Evolutionary conservation across 2,329 filamentous ascomycete genomes (phyloP), one percentile per base, ranked within the genome.

Genomic region (Pseudogymnoascus sp.): DNA sequence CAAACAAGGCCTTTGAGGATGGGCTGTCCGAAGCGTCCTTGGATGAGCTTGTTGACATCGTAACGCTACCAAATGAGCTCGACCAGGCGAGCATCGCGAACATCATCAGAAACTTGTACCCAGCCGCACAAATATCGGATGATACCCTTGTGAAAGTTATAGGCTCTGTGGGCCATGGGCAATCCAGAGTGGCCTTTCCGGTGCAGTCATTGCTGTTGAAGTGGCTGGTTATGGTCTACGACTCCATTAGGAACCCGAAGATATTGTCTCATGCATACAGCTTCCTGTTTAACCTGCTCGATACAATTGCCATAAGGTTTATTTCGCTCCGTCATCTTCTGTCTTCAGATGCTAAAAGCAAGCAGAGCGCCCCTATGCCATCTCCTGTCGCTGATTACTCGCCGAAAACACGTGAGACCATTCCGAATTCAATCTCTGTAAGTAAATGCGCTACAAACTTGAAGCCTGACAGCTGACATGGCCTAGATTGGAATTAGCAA

Each of bases 331-430:
- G 31, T 21, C 40, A 36, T 18, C 14, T 44, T 31, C 16, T 36
- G 3, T 31, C n/a, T 28, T 4, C 36, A 18, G 40, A n/a, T 11
- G 21, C 64, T 65, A 37, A 65, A 59, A n/a, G 42, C 10, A 14
- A 23, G 12, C n/a, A 70, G 72, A 66, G 62, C 71, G 61, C 70
- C 70, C 66, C 73, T 95, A 60, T 93, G 90, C 71, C 90, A 96
- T 75, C 75, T 96, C 37, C 79, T 96, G 21, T 91, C 89, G 3
- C 75, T 93, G 31, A 85, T 93, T 56, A 96, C 91, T 53, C 81
- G 90, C 63, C 85, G 91, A 63, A 91, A 87, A 71, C 91, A 96
- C 75, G 91, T 96, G 50, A 87, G 88, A 67, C 90, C 90, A 1
- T 93, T 91, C 72, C 83, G 91, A 64, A 93, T 96, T 64, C 90